These are phyloP conservation scores for Cerrena zonata DNA, from an alignment of 1,284 basidiomycete genomes.

Conservation along the genomic window DNA sequence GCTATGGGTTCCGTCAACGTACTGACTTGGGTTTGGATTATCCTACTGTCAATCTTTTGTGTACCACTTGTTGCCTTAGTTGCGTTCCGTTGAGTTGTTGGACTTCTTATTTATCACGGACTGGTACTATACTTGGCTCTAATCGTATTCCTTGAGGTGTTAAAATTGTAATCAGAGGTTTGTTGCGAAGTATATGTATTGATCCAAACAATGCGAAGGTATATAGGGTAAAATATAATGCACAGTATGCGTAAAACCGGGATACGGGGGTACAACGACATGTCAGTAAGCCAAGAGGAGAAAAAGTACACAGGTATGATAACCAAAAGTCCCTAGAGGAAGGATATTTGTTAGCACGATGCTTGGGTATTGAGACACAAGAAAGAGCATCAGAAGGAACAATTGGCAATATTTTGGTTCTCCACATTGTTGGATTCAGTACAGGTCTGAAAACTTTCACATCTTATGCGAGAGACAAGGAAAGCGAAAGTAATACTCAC, in stretches of 20 bases:
- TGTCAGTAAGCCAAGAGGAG: no score
- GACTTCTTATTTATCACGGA: no score
- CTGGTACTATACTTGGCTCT: no score
- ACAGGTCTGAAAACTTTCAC: slow-evolving; percentile 36
- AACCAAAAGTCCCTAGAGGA: not conserved
- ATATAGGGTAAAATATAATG: not conserved
- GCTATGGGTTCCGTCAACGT: slow-evolving; percentile 39
- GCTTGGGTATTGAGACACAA: no score
- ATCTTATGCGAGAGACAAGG: slow-evolving; percentile 18
- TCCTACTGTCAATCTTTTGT: not conserved
- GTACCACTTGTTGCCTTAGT: no score
- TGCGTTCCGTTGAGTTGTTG: no score
- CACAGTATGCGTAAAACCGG: not conserved
- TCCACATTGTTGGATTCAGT: slow-evolving; percentile 31
- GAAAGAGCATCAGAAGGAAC: slow-evolving; percentile 25
- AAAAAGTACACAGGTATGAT: no score
- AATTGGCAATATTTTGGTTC: slow-evolving; percentile 31
- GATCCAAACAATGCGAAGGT: not conserved
- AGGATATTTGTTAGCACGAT: not conserved
- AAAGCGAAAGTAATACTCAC: slow-evolving; percentile 21
- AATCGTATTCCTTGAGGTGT: no score
- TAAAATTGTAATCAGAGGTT: no score
- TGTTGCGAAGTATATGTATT: no score
- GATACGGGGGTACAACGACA: no score
- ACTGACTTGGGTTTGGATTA: not conserved